Base-by-base conservation (phyloP, 352 stramenopile genomes). In the Thalassiosira mediterranea region DNA sequence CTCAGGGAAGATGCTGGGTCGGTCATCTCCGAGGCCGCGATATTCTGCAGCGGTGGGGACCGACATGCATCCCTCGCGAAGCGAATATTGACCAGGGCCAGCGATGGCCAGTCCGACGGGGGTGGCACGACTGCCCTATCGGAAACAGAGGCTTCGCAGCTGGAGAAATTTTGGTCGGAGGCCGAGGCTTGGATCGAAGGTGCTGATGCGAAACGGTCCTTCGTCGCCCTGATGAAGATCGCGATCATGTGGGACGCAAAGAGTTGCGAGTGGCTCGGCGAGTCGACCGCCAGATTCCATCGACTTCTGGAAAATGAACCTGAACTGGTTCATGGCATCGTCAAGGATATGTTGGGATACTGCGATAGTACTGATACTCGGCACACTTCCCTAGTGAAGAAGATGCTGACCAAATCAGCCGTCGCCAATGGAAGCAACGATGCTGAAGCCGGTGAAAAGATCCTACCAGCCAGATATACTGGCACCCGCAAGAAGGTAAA, bases 31-130 rank as follows among this genome's bases (percentile, higher is more conserved):
- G 75, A 83, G 48, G 75, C 69, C 11, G 62, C 44, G 2, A 32
- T 76, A 26, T 80, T 67, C 25, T 79, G 75, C 54, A 63, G 69
- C n/a, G 72, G 51, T 32, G 74, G 74, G 17, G 74, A 78, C 46
- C 62, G 74, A 49, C 68, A 83, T 60, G 61, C 67, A 31, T 71
- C 47, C 11, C 19, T 79, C 25, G 75, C 70, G 25, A 80, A 84
- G 54, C 49, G 71, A 73, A 79, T 80, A 44, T 37, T 80, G 17
- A 47, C 42, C 3, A 83, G 76, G 26, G 48, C 69, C n/a, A 19
- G 19, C n/a, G 10, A 53, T 37, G 5, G 38, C 25, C 25, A 66
- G 31, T 25, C 15, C n/a, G 13, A 26, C 0, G n/a, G 32, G 40
- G 3, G 11, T 2, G 31, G 4, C n/a, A 57, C 34, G 28, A 62